These are phyloP conservation scores for Polyporus tsugae DNA, from an alignment of 1,284 basidiomycete genomes.

Conservation along the genomic window DNA sequence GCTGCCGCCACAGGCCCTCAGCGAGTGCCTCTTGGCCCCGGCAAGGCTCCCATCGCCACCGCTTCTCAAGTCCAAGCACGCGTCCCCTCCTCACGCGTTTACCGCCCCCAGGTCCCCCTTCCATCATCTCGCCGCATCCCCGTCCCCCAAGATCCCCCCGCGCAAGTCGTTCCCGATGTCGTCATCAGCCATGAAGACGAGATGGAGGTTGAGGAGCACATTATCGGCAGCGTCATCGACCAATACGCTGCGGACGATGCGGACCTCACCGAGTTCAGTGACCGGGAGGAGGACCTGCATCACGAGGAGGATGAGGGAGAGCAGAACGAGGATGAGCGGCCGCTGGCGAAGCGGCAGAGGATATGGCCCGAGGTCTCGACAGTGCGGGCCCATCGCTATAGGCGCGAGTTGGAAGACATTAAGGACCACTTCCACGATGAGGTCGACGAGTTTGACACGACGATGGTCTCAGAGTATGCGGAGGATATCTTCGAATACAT, in stretches of 20 bases:
- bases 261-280: slow-evolving; percentile 31
- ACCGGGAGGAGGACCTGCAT: slow-evolving; percentile 35
- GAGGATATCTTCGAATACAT: slow-evolving; percentile 99
- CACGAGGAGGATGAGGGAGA: slow-evolving; percentile 65
- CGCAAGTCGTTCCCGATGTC: slow-evolving; percentile 44
- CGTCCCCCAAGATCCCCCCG: slow-evolving; percentile 45
- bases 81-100: slow-evolving; percentile 42
- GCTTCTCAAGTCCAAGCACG: slow-evolving; percentile 48
- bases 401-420: slow-evolving; percentile 70
- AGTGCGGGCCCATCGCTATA: slow-evolving; percentile 61
- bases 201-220: slow-evolving; percentile 67
- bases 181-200: slow-evolving; percentile 51
- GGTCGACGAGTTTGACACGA: slow-evolving; percentile 88
- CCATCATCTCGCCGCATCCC: slow-evolving; percentile 46
- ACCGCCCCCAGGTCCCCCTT: slow-evolving; percentile 37
- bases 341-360: slow-evolving; percentile 50
- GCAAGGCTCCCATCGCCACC: slow-evolving; percentile 49
- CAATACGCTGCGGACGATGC: slow-evolving; percentile 31
- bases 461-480: slow-evolving; percentile 98
- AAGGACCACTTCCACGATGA: slow-evolving; percentile 81
- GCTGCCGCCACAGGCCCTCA: slow-evolving; percentile 65
- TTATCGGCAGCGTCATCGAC: slow-evolving; percentile 19
- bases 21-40: slow-evolving; percentile 71
- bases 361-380: slow-evolving; percentile 78
- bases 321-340: slow-evolving; percentile 51